These are phyloP conservation scores for Stevia rebaudiana DNA, from an alignment of 140 eudicot species.

Conservation along the genomic window DNA sequence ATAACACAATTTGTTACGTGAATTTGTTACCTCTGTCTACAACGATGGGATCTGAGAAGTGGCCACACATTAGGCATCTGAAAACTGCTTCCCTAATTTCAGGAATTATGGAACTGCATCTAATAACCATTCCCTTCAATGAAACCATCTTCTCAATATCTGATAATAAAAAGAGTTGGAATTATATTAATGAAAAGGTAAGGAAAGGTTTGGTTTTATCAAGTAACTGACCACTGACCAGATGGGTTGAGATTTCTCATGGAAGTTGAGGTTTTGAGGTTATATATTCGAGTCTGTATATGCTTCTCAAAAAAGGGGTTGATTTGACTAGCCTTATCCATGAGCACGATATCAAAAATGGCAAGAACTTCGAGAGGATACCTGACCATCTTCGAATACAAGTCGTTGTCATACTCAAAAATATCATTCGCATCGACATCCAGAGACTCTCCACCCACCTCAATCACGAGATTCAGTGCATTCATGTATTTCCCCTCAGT, in stretches of 20 bases:
- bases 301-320: constrained; percentile 77
- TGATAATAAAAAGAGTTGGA: not conserved
- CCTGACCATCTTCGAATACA: constrained; percentile 83
- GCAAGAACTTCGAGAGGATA: constrained; percentile 85
- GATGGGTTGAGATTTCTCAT: constrained; percentile 88
- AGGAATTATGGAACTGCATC: constrained; percentile 84
- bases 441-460: constrained; percentile 68
- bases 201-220: no score
- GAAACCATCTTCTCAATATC: constrained; percentile 99
- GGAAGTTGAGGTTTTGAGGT: constrained; percentile 63
- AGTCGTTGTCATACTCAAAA: constrained; percentile 64
- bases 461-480: constrained; percentile 57
- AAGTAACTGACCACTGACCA: constrained; percentile 37
- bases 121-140: constrained; percentile 84
- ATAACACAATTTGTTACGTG: no score
- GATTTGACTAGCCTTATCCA: constrained; percentile 72
- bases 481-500: constrained; percentile 83
- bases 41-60: constrained; percentile 67
- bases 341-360: constrained; percentile 79
- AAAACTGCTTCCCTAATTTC: constrained; percentile 91
- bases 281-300: constrained; percentile 69
- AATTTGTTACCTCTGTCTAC: constrained; percentile 68
- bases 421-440: constrained; percentile 86
- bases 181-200: no score
- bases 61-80: constrained; percentile 82